Evolutionary conservation across 176 grass and related monocot species (phyloP).

Genomic region (Puya raimondii): DNA sequence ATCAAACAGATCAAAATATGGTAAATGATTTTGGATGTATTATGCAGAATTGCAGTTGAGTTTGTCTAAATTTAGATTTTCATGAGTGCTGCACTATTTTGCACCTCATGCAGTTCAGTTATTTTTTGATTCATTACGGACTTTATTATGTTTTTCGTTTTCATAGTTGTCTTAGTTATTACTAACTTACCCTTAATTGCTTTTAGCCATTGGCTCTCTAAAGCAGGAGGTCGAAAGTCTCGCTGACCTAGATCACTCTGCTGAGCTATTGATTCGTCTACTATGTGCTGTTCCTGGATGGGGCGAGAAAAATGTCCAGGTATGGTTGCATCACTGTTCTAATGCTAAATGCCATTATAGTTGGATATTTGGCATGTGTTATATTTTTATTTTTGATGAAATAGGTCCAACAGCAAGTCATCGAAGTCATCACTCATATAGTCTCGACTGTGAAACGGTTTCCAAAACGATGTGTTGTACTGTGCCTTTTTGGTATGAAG

Average conservation of each 20-base stretch:
- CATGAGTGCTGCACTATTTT: too few relatives aligned
- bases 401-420: conserved; percentile 98
- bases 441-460: conserved; percentile 78
- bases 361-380: conserved; percentile 20
- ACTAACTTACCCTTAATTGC: too few relatives aligned
- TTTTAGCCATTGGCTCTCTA: conserved; percentile 68
- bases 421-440: conserved; percentile 79
- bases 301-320: conserved; percentile 97
- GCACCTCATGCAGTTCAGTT: too few relatives aligned
- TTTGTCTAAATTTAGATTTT: too few relatives aligned
- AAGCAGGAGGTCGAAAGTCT: conserved; percentile 83
- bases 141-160: too few relatives aligned
- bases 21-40: background rate
- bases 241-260: conserved; percentile 58
- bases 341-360: background rate
- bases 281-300: conserved; percentile 94
- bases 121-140: too few relatives aligned
- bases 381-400: conserved; percentile 21
- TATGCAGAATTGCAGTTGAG: background rate
- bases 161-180: too few relatives aligned
- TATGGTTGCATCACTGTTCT: conserved; percentile 26
- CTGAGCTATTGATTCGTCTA: conserved; percentile 83
- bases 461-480: conserved; percentile 76
- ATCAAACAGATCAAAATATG: background rate
- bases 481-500: conserved; percentile 69